Evolutionary conservation across 2,329 filamentous ascomycete genomes (phyloP).

Genomic region (Fusarium vanettenii): DNA sequence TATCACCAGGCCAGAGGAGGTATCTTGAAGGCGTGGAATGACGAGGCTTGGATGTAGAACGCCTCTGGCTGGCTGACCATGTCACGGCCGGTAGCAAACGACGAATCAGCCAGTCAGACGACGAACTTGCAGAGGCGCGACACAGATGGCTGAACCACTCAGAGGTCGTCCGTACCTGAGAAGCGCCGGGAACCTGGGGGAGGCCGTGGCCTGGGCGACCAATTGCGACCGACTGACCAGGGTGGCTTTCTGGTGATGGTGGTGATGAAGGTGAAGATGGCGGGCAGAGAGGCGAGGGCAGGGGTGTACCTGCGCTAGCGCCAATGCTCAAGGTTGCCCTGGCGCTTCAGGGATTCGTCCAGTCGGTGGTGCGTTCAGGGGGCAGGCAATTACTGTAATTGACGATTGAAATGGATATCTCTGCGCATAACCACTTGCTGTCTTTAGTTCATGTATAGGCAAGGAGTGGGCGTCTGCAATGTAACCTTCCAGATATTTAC

Average conservation of each 20-base stretch:
- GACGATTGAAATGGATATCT: constrained; percentile 8
- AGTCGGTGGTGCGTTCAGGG: constrained; percentile 10
- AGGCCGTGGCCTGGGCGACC: constrained; percentile 10
- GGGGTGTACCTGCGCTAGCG: constrained; percentile 38
- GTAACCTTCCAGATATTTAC: constrained; percentile 14
- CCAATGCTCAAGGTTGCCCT: not conserved
- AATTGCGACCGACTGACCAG: constrained; percentile 20
- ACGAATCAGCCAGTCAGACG: constrained; percentile 2
- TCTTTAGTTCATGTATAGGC: not conserved
- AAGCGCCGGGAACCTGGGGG: constrained; percentile 3
- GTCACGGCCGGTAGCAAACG: constrained; percentile 4
- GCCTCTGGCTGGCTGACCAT: not conserved
- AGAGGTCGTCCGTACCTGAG: constrained; percentile 27
- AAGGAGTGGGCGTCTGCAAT: constrained; percentile 10
- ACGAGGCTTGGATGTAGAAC: constrained; percentile 11
- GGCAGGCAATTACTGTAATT: not conserved
- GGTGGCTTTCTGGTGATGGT: constrained; percentile 31
- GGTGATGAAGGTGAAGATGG: constrained; percentile 26
- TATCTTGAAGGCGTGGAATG: constrained; percentile 18
- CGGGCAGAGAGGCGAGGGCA: constrained; percentile 1
- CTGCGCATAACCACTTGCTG: constrained; percentile 11
- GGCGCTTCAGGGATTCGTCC: constrained; percentile 18
- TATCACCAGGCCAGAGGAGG: not conserved
- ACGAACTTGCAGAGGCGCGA: not conserved
- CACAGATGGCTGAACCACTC: constrained; percentile 16